Conservation (phyloP, 2,329 filamentous ascomycete species). For the Epicoccum sorghinum region DNA sequence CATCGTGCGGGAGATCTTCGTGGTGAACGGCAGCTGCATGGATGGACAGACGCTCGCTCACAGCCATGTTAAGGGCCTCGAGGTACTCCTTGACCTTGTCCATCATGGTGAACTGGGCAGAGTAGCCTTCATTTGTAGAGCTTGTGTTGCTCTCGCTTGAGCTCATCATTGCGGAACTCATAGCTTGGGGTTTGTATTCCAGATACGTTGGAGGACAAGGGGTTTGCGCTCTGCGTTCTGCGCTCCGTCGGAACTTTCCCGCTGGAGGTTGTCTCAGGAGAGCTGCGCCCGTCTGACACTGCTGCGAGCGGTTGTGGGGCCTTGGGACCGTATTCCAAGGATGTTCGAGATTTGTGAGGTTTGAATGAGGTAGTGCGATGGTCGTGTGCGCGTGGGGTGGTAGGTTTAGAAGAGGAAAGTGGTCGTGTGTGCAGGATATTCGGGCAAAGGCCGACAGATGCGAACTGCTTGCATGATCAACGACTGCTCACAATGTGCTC, state of each 20-base stretch:
- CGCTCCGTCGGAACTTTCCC: not conserved
- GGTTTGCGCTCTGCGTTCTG: not conserved
- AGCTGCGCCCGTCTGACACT: not conserved
- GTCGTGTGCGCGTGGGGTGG: slow-evolving; percentile 6
- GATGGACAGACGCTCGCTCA: slow-evolving; percentile 30
- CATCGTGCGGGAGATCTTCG: slow-evolving; percentile 39
- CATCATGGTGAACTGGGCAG: slow-evolving; percentile 21
- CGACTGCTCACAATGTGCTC: not conserved
- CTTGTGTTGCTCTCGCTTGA: slow-evolving; percentile 10
- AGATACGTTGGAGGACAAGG: not conserved
- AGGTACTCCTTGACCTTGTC: slow-evolving; percentile 32
- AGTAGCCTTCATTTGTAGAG: slow-evolving; percentile 7
- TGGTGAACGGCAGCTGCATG: slow-evolving; percentile 39
- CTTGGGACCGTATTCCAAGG: not conserved
- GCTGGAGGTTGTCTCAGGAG: not conserved
- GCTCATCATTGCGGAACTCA: slow-evolving; percentile 17
- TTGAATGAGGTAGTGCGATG: not conserved
- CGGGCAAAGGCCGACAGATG: slow-evolving; percentile 27
- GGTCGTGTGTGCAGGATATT: slow-evolving; percentile 16
- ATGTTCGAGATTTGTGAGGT: not conserved
- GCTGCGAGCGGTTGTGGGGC: not conserved
- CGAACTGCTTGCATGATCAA: slow-evolving; percentile 22
- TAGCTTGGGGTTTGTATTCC: too few relatives aligned
- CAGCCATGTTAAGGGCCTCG: slow-evolving; percentile 27
- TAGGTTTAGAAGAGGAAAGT: slow-evolving; percentile 9